Conservation (phyloP, 108 stramenopile genomes). For the Epipyxis sp. region DNA sequence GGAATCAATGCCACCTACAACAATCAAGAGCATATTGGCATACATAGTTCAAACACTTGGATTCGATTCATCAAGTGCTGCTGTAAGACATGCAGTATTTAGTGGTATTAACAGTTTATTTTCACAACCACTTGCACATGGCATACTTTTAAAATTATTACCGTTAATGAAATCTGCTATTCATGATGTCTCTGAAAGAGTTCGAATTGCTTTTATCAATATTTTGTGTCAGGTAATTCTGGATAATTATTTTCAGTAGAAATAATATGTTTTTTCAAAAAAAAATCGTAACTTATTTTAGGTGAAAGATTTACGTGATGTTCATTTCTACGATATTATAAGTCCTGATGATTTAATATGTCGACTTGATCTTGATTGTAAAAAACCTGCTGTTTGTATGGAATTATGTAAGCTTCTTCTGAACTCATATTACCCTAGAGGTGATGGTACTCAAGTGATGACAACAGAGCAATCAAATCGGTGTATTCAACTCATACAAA, state of each 20-base stretch:
- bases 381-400: conserved; percentile 52
- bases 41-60: conserved; percentile 72
- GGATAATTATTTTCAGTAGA: neutral
- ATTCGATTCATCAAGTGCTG: conserved; percentile 72
- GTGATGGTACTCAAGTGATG: conserved; percentile 54
- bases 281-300: neutral
- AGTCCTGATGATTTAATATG: conserved; percentile 74
- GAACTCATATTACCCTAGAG: conserved; percentile 72
- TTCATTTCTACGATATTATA: conserved; percentile 90
- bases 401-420: conserved; percentile 69
- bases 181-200: conserved; percentile 82
- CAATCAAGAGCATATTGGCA: conserved; percentile 74
- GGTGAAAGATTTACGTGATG: conserved; percentile 63
- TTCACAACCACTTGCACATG: conserved; percentile 72
- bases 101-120: conserved; percentile 67
- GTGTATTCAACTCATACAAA: conserved; percentile 66
- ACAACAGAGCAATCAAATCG: conserved; percentile 69
- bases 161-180: conserved; percentile 75
- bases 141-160: conserved; percentile 74
- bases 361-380: conserved; percentile 62
- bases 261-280: neutral
- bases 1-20: conserved; percentile 70
- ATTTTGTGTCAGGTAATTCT: conserved; percentile 65
- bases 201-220: conserved; percentile 72
- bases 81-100: conserved; percentile 73